These are phyloP conservation scores for Acorus gramineus DNA, from an alignment of 106 monocot genomes.

Conservation along the genomic window DNA sequence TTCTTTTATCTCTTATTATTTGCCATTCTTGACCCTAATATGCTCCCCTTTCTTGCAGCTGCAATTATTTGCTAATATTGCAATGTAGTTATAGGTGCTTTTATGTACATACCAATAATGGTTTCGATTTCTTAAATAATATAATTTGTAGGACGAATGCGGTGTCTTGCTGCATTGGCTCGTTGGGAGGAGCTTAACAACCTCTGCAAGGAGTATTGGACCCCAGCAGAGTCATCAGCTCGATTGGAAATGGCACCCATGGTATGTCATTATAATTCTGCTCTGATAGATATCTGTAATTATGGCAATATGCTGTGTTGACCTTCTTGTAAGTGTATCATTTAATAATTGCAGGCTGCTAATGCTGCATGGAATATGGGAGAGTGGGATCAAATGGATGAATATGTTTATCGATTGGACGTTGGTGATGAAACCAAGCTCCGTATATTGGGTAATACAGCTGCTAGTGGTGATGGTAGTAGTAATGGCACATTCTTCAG, in stretches of 20 bases:
- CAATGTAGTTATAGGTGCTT: not conserved
- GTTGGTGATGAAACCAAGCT: constrained; percentile 92
- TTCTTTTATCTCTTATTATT: too few relatives aligned
- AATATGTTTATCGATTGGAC: constrained; percentile 91
- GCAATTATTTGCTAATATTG: not conserved
- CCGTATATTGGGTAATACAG: constrained; percentile 54
- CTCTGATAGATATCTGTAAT: not conserved
- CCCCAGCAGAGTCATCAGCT: constrained; percentile 74
- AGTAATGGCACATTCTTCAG: constrained; percentile 98
- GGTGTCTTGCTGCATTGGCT: constrained; percentile 96
- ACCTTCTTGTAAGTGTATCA: not conserved
- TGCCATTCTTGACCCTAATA: too few relatives aligned
- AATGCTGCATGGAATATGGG: constrained; percentile 99
- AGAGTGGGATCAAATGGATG: constrained; percentile 99
- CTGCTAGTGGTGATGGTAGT: constrained; percentile 84
- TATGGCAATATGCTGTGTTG: not conserved
- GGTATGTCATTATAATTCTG: constrained; percentile 35
- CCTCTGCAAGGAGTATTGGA: constrained; percentile 93
- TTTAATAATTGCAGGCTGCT: constrained; percentile 59
- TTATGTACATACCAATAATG: not conserved
- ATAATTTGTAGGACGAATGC: constrained; percentile 64
- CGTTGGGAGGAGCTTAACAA: constrained; percentile 92
- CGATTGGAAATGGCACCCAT: constrained; percentile 95
- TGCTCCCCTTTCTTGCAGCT: too few relatives aligned
- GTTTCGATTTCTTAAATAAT: not conserved